Percentiles rank a stretch among this genome's conserved stretches.
These are phyloP conservation scores for Ciborinia camelliae DNA, from an alignment of 2,329 filamentous ascomycete genomes.

Conservation along the genomic window DNA sequence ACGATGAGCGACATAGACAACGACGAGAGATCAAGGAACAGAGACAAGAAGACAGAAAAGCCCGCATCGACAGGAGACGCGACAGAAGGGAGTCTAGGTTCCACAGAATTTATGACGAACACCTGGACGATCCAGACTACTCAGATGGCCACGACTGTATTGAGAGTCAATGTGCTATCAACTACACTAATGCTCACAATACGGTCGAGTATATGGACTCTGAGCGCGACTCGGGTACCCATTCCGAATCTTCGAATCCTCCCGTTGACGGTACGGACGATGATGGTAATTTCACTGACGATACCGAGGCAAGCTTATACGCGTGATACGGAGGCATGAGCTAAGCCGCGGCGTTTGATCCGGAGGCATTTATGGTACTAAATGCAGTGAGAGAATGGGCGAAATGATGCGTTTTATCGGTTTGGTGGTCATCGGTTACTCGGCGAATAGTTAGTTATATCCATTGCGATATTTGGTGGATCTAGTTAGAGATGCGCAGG, in stretches of 20 bases:
- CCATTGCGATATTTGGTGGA: not conserved
- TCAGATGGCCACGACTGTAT: not conserved
- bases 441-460: not conserved
- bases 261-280: not conserved
- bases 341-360: not conserved
- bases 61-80: not conserved
- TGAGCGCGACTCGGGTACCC: not conserved
- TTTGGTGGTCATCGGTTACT: not conserved
- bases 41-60: not conserved
- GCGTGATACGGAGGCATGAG: too few relatives aligned
- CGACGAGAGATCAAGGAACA: not conserved
- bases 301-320: too few relatives aligned
- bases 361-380: too few relatives aligned
- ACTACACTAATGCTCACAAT: not conserved
- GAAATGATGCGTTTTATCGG: not conserved
- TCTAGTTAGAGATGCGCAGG: not conserved
- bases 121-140: not conserved
- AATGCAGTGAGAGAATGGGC: not conserved
- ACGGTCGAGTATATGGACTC: not conserved
- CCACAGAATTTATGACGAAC: not conserved
- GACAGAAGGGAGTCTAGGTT: not conserved
- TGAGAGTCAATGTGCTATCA: not conserved
- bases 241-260: not conserved
- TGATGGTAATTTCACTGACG: not conserved
- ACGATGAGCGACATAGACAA: not conserved